Percentiles rank a stretch among this genome's conserved stretches.
Conservation (phyloP, 768 basidiomycete species). For the Cyclocybe cylindracea region DNA sequence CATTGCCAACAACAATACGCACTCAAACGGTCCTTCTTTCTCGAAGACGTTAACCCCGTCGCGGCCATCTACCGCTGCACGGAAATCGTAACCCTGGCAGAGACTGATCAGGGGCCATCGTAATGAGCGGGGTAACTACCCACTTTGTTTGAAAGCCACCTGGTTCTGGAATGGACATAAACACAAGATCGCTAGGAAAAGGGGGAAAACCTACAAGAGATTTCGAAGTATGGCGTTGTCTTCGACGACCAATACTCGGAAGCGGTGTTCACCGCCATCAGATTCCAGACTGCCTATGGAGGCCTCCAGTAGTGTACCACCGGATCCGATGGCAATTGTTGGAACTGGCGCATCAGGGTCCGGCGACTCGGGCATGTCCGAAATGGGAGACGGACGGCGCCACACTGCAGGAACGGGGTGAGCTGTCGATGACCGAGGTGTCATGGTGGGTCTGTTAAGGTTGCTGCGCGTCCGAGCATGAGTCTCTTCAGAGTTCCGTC, state of each 20-base stretch:
- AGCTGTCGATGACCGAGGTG: slow-evolving; percentile 51
- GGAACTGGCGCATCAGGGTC: slow-evolving; percentile 32
- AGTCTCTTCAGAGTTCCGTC: slow-evolving; percentile 48
- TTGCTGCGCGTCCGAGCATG: slow-evolving; percentile 13
- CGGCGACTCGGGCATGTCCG: slow-evolving; percentile 26
- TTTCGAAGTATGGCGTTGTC: slow-evolving; percentile 87
- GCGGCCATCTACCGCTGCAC: slow-evolving; percentile 82
- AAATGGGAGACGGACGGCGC: slow-evolving; percentile 31
- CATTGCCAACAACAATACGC: slow-evolving; percentile 28
- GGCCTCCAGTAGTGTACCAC: slow-evolving; percentile 70
- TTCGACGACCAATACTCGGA: slow-evolving; percentile 83
- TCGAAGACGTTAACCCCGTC: slow-evolving; percentile 80
- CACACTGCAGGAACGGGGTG: slow-evolving; percentile 38
- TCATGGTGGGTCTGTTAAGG: slow-evolving; percentile 49
- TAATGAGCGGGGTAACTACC: slow-evolving; percentile 13
- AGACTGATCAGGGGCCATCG: not conserved
- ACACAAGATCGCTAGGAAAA: not conserved
- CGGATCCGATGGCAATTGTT: slow-evolving; percentile 55
- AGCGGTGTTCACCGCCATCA: slow-evolving; percentile 30
- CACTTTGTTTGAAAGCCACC: slow-evolving; percentile 70
- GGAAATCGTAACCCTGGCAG: slow-evolving; percentile 65
- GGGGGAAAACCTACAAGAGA: slow-evolving; percentile 60
- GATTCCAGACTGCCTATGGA: slow-evolving; percentile 55
- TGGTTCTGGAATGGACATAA: slow-evolving; percentile 35
- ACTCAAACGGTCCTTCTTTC: slow-evolving; percentile 84